Base-by-base conservation (phyloP, 2,329 filamentous ascomycete species). In the Colletotrichum sidae region DNA sequence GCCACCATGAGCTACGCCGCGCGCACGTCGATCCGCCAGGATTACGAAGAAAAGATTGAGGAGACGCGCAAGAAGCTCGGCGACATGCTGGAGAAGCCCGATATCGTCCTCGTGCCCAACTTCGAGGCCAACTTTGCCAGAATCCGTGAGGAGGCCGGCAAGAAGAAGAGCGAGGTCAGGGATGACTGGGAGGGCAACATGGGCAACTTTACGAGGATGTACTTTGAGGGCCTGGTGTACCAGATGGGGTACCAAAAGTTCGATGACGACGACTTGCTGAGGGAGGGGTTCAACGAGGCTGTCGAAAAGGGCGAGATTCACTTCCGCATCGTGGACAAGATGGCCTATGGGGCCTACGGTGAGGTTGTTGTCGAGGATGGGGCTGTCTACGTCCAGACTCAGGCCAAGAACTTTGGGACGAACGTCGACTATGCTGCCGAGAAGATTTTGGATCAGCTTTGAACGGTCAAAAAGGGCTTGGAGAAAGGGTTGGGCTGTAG, bases 321-420 rank as follows among this genome's bases (percentile, higher is more conserved):
- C 17, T 78, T 86, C 68, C 78, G 83, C 35, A 69, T 86, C 42
- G 82, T 85, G 3, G 82, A 84, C 53, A 76, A 78, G 69, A 75
- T 83, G 45, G 69, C 73, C 68, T 76, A 78, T 59, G 72, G 68
- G 6, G 74, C 71, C 11, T 85, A 84, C 64, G 77, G 80, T 67
- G 84, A 87, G 76, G 71, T 73, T 15, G 74, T 81, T 2, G 62
- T 86, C 37, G 83, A 86, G 70, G 80, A 81, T 44, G 84, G 83
- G 2, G 73, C 80, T 37, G 72, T 86, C 25, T 84, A 83, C 62
- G 70, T 88, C n/a, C 38, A 80, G 78, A 77, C 78, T 11, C 72
- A 70, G 3, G 70, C 79, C 2, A 62, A 71, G 3, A 69, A 74
- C 41, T 83, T 75, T 68, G 77, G 78, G 10, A 71, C 70, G 38